Evolutionary conservation across 83 land plant species (phyloP), one percentile per base, ranked within the genome.

Genomic region (Picea abies): DNA sequence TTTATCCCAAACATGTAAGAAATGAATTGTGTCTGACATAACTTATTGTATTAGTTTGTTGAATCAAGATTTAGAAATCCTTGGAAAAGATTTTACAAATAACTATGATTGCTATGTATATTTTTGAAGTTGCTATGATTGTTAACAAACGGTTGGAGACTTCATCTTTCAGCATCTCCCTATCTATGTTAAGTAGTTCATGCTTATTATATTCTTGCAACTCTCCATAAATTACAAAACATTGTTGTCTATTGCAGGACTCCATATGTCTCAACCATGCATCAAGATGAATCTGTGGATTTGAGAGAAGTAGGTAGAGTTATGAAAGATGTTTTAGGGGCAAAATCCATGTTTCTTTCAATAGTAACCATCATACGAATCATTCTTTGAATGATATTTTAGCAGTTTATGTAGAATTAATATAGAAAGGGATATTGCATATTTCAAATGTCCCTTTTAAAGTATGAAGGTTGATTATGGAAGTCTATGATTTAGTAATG

Each of bases 211-310:
- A 5, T 71, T 62, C 8, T 60, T 4, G 58, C 67, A 69, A 17
- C 73, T 81, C 14, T 83, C 41, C 20, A 32, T 22, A 84, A n/a
- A 44, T 56, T 25, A 69, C 62, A 25, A 62, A 67, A 67, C 35
- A 41, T 15, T 87, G 63, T 15, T 15, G 63, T 17, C 16, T 66
- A 35, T 76, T 76, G 75, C 87, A 96, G 99, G 79, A 94, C 98
- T 16, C 97, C 93, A 11, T 70, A 84, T 79, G 86, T 96, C 76
- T 97, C 97, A 64, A 87, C 89, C 9, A 98, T 98, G 97, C 99
- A 94, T 81, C 87, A 94, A 62, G 99, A 98, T 83, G 90, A 90
- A 10, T 87, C 98, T n/a, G 84, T 89, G 0, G 94, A 98, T 68
- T 81, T 98, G 83, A 80, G 81, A 68, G 95, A 87, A 80, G 96